Base-by-base conservation (phyloP, 768 basidiomycete species). In the Strobilomyces dryophilus region DNA sequence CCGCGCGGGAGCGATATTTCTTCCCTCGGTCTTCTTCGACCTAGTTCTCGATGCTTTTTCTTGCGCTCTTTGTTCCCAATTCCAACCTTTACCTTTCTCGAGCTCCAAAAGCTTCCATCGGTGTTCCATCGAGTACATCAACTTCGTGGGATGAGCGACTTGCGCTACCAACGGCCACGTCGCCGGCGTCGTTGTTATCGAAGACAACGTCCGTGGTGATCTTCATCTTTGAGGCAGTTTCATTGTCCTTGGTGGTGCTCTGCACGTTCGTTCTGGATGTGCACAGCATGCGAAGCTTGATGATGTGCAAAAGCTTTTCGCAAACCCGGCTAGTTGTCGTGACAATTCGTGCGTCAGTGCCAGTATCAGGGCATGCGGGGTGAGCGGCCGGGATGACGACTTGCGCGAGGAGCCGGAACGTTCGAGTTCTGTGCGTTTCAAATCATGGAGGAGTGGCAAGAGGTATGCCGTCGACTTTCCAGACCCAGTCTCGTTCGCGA, bases 401-500 rank as follows among this genome's bases (percentile, higher is more conserved):
- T 35, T 56, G 50, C 34, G 43, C 9, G 49, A 39, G n/a, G 47
- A 49, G 10, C 20, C 27, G 31, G 59, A 21, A 24, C 41, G 53
- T 39, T 57, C 51, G 14, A 73, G 50, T 64, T 95, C 92, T 2
- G 79, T 73, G 45, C 72, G 65, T 67, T 95, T 95, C 65, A 95
- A 74, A 56, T 79, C 73, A 57, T 95, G 88, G 2, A 95, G 75
- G 49, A 95, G 68, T 0, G 93, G 93, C 6, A 95, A 77, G 40
- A 95, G 79, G 67, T 94, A 95, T 1, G 94, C 93, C 27, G 95
- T 80, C 2, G 89, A 92, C 72, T 95, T 95, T 1, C 92, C 93
- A 0, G 91, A 92, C 15, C 94, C 93, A 0, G 92, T 95, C 69
- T 95, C 92, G 0, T 88, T 85, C 0, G 91, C 93, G 1, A 95